Percentiles rank a stretch among this genome's conserved stretches.
Evolutionary conservation across 345 rosid genomes (phyloP).

Genomic region (Camelina neglecta): DNA sequence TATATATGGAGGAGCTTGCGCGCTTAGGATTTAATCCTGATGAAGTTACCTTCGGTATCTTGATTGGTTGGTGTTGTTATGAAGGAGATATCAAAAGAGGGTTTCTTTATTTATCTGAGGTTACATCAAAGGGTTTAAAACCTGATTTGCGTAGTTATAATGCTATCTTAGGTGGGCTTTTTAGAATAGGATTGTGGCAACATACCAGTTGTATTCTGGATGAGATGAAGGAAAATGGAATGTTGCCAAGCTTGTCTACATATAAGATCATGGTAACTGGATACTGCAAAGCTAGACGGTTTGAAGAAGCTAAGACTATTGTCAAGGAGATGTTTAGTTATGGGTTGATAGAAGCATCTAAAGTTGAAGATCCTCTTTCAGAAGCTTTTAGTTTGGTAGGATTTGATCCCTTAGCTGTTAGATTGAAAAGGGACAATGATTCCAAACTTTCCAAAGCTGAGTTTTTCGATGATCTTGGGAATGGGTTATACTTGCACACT

Average conservation of each 20-base stretch:
- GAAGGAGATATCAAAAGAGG: slow-evolving; percentile 62
- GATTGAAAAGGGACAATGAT: slow-evolving; percentile 72
- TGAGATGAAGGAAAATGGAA: slow-evolving; percentile 65
- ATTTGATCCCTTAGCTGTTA: slow-evolving; percentile 61
- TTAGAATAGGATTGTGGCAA: slow-evolving; percentile 62
- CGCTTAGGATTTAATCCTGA: slow-evolving; percentile 61
- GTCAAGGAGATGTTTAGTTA: slow-evolving; percentile 58
- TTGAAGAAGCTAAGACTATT: slow-evolving; percentile 61
- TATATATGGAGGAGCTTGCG: slow-evolving; percentile 62
- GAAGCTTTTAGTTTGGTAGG: slow-evolving; percentile 65
- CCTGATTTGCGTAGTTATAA: slow-evolving; percentile 51
- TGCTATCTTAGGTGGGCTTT: slow-evolving; percentile 63
- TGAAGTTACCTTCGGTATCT: slow-evolving; percentile 66
- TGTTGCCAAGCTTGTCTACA: slow-evolving; percentile 50
- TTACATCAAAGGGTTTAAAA: slow-evolving; percentile 59
- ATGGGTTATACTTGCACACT: slow-evolving; percentile 80
- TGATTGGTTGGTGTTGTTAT: slow-evolving; percentile 72
- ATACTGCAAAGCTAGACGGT: slow-evolving; percentile 72
- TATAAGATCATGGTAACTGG: slow-evolving; percentile 66
- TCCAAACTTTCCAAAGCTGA: slow-evolving; percentile 60
- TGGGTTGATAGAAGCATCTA: slow-evolving; percentile 55
- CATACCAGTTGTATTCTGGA: slow-evolving; percentile 53
- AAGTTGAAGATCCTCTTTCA: slow-evolving; percentile 62
- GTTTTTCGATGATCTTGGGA: slow-evolving; percentile 78
- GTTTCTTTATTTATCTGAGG: slow-evolving; percentile 56